Percentiles rank a stretch among this genome's conserved stretches.
phyloP scores from a whole-genome alignment of 2,329 filamentous ascomycete species.

The Scedosporium minutisporum region DNA sequence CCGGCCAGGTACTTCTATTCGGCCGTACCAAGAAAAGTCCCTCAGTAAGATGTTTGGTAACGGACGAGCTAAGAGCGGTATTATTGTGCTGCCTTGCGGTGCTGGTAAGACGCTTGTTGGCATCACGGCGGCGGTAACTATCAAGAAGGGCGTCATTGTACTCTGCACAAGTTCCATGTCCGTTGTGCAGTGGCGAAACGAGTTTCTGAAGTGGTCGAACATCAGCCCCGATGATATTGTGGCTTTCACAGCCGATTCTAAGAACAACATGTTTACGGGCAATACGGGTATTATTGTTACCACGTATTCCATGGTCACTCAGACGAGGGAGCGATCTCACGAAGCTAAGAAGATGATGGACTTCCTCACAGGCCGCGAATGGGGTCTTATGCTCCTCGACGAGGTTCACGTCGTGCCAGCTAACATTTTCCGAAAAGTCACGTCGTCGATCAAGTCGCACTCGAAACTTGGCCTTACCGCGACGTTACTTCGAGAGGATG shows the following conservation, averaged over 20 bases:
- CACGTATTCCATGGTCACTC: constrained; percentile 98
- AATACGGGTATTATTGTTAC: constrained; percentile 95
- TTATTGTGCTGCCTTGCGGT: constrained; percentile 93
- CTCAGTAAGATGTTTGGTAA: constrained; percentile 99
- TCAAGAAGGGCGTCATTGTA: constrained; percentile 93
- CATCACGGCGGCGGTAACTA: constrained; percentile 95
- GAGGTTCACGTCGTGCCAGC: constrained; percentile 98
- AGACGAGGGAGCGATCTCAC: constrained; percentile 75
- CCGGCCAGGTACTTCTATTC: constrained; percentile 79
- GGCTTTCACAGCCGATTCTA: constrained; percentile 89
- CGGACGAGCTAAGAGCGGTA: constrained; percentile 89
- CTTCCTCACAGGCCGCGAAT: constrained; percentile 80
- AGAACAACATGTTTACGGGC: constrained; percentile 68
- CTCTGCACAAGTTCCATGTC: constrained; percentile 97
- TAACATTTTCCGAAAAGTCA: constrained; percentile 91
- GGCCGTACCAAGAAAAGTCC: constrained; percentile 93
- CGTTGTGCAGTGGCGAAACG: constrained; percentile 90
- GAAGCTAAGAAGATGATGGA: constrained; percentile 98
- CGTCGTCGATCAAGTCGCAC: constrained; percentile 85
- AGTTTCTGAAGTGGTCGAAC: constrained; percentile 98
- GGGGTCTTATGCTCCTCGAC: constrained; percentile 94
- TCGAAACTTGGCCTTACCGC: constrained; percentile 92
- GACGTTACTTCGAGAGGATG: constrained; percentile 87
- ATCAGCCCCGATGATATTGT: constrained; percentile 86
- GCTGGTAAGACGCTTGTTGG: constrained; percentile 95